Base-by-base conservation (phyloP, 306 rosid genomes). In the Hylodesmum podocarpum region DNA sequence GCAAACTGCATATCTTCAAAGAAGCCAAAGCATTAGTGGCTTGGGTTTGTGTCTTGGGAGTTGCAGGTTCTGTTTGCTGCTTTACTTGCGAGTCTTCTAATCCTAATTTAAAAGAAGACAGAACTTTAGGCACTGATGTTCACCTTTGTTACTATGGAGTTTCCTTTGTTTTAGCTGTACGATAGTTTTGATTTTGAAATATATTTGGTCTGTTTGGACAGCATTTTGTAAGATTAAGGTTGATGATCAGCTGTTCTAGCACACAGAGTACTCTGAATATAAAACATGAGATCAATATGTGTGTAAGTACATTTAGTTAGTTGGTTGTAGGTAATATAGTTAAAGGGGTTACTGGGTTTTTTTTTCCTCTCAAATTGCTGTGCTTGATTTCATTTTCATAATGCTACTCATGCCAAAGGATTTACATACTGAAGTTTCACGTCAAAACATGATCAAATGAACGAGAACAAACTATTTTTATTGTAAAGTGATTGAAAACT, bases 21-120 rank as follows among this genome's bases (percentile, higher is more conserved):
- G 64, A 50, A 70, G 49, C 76, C 76, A 70, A 70, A 37, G 37
- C 39, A 16, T 21, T 4, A 31, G 31, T n/a, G 43, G 28, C 59
- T n/a, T 67, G 47, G 36, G 62, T 70, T 47, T 10, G 7, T 28
- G 16, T 68, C 5, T 68, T 68, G 46, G 40, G 31, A 47, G 11
- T 49, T 47, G 31, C 19, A 31, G 11, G 29, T 18, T 24, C 16
- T 49, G 41, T 12, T 10, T 49, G 29, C 31, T n/a, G 28, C 31
- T 47, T 29, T 28, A 28, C 75, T 47, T 18, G 46, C n/a, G 10
- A 31, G 3, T 34, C 39, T 7, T 14, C 19, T 4, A 66, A 41
- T 66, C 27, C 12, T 15, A 4, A 10, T 39, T 65, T 21, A 34
- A 16, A 34, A 37, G 22, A 3, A 19, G 16, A 22, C 50, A 37